Percentiles rank a stretch among this genome's conserved stretches.
These are phyloP conservation scores for Salix brachista DNA, from an alignment of 345 rosid species.

Conservation along the genomic window DNA sequence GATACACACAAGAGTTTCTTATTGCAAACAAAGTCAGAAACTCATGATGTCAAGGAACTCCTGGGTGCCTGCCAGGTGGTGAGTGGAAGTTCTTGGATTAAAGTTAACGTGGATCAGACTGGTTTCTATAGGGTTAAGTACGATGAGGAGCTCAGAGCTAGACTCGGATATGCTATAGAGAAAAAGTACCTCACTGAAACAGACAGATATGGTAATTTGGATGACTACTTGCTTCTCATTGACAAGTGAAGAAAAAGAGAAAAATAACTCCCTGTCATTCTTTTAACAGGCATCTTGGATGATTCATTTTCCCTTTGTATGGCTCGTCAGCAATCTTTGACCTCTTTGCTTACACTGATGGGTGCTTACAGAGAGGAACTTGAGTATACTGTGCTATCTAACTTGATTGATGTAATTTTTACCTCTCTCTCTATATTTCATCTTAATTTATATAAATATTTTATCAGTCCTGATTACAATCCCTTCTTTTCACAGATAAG, in stretches of 20 bases:
- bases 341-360: constrained; percentile 77
- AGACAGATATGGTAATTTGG: constrained; percentile 72
- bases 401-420: constrained; percentile 68
- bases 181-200: constrained; percentile 52
- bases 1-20: constrained; percentile 59
- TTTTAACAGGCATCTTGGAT: constrained; percentile 72
- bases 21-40: constrained; percentile 57
- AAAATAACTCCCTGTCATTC: constrained; percentile 12
- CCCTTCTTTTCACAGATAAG: constrained; percentile 56
- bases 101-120: constrained; percentile 74
- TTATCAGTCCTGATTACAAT: constrained; percentile 19
- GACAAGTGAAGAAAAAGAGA: constrained; percentile 6
- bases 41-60: constrained; percentile 42
- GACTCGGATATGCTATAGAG: constrained; percentile 68
- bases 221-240: not conserved
- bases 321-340: constrained; percentile 79
- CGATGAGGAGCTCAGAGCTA: constrained; percentile 72
- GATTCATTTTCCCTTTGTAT: constrained; percentile 87
- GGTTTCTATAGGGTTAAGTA: constrained; percentile 96
- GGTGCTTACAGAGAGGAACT: constrained; percentile 72
- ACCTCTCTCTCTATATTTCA: not conserved
- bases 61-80: constrained; percentile 21
- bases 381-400: constrained; percentile 75
- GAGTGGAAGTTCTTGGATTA: constrained; percentile 52
- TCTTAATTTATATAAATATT: not conserved